These are phyloP conservation scores for Stachybotrys elegans DNA, from an alignment of 2,329 filamentous ascomycete genomes.

Conservation along the genomic window DNA sequence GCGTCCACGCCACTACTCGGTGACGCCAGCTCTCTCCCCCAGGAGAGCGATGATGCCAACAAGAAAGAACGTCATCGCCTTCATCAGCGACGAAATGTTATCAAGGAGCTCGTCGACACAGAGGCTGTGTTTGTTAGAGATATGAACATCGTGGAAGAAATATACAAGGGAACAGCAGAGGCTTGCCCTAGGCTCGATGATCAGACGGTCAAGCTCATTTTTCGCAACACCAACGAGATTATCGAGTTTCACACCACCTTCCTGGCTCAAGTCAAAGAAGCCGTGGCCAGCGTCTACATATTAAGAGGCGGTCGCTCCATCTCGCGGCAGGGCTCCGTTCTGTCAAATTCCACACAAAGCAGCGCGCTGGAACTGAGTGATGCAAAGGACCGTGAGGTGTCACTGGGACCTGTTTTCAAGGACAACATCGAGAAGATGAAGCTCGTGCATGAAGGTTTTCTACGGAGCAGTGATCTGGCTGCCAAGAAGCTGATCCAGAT, in stretches of 20 bases:
- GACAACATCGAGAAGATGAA: slow-evolving; percentile 57
- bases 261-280: slow-evolving; percentile 73
- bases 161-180: slow-evolving; percentile 90
- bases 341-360: slow-evolving; percentile 34
- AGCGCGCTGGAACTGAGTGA: slow-evolving; percentile 41
- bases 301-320: slow-evolving; percentile 46
- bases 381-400: slow-evolving; percentile 46
- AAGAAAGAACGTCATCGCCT: slow-evolving; percentile 65
- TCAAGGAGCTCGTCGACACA: slow-evolving; percentile 90
- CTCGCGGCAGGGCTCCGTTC: slow-evolving; percentile 35
- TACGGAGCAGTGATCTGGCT: slow-evolving; percentile 59
- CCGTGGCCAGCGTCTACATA: slow-evolving; percentile 73
- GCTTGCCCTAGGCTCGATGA: slow-evolving; percentile 73
- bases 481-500: slow-evolving; percentile 58
- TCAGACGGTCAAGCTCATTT: slow-evolving; percentile 84
- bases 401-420: slow-evolving; percentile 49
- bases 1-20: slow-evolving; percentile 32
- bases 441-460: slow-evolving; percentile 54
- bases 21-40: slow-evolving; percentile 23
- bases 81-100: slow-evolving; percentile 73
- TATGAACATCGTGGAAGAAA: slow-evolving; percentile 96
- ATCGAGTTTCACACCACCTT: slow-evolving; percentile 81
- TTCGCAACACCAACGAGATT: slow-evolving; percentile 88
- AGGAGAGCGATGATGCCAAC: slow-evolving; percentile 36
- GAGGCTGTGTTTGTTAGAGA: slow-evolving; percentile 88